phyloP scores from a whole-genome alignment of 2,329 filamentous ascomycete genomes.

The Trichocomaceae sp. region DNA sequence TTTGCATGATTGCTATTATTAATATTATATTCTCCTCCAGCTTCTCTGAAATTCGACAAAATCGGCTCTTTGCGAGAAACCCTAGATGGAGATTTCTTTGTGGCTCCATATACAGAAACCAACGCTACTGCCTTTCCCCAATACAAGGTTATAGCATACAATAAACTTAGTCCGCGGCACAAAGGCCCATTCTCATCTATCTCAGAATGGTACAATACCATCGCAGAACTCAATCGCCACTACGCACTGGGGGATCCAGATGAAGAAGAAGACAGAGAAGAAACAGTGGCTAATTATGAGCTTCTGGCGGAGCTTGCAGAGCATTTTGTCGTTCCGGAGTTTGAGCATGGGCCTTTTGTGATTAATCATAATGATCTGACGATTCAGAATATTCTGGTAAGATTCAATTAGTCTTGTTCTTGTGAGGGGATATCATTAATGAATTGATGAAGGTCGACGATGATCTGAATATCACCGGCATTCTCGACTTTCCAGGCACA shows the following conservation, averaged over 20 bases:
- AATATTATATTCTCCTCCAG: not conserved
- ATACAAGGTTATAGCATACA: not conserved
- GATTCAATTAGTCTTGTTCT: not conserved
- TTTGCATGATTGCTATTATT: too few relatives aligned
- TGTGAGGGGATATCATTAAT: not conserved
- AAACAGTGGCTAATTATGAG: conserved; percentile 2
- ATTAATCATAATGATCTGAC: conserved; percentile 1
- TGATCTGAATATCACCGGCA: conserved; percentile 15
- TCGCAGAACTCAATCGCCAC: not conserved
- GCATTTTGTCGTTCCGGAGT: not conserved
- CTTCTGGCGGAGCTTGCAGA: conserved; percentile 1
- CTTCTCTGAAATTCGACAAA: conserved; percentile 4
- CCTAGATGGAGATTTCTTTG: not conserved
- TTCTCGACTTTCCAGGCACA: conserved; percentile 15
- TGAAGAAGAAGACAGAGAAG: not conserved
- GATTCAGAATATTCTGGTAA: conserved; percentile 3
- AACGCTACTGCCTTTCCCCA: conserved; percentile 1
- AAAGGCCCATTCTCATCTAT: not conserved
- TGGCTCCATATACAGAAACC: not conserved
- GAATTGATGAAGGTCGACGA: conserved; percentile 12
- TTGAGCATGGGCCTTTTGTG: not conserved
- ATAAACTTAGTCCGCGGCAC: not conserved
- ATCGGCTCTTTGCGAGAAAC: not conserved
- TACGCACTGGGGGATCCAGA: not conserved
- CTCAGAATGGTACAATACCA: conserved; percentile 1